Conservation (phyloP, 148 eudicot genomes). For the Amaranthus hypochondriacus region DNA sequence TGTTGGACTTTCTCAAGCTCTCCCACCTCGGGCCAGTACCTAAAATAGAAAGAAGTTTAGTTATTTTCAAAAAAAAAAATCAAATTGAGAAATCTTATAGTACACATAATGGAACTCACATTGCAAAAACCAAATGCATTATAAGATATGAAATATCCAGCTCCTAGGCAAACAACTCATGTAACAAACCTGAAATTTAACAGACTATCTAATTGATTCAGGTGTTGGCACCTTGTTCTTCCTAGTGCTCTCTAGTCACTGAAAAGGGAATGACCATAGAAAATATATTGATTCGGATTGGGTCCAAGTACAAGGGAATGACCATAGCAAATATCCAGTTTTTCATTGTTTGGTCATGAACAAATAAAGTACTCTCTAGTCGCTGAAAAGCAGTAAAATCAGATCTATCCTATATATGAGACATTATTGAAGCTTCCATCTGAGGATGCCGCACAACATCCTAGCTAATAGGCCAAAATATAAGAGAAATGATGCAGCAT, state of each 20-base stretch:
- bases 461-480: not conserved
- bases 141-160: not conserved
- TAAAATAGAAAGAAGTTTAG: conserved; percentile 17
- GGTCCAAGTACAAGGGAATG: not conserved
- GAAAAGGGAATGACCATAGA: no score
- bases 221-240: not conserved
- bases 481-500: not conserved
- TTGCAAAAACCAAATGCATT: not conserved
- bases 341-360: not conserved
- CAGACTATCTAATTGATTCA: not conserved
- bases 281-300: no score
- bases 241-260: no score
- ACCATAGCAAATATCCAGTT: not conserved
- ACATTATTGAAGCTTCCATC: not conserved
- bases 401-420: not conserved
- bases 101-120: not conserved
- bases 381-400: not conserved
- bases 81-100: not conserved
- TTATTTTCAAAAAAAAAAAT: not conserved
- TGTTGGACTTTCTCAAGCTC: conserved; percentile 80
- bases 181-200: not conserved
- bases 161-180: not conserved
- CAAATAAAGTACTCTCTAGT: not conserved
- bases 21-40: conserved; percentile 91
- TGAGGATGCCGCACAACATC: not conserved